Percentiles rank a stretch among this genome's conserved stretches.
Evolutionary conservation across 331 rosid genomes (phyloP).

Genomic region (Pyrus hybrid): DNA sequence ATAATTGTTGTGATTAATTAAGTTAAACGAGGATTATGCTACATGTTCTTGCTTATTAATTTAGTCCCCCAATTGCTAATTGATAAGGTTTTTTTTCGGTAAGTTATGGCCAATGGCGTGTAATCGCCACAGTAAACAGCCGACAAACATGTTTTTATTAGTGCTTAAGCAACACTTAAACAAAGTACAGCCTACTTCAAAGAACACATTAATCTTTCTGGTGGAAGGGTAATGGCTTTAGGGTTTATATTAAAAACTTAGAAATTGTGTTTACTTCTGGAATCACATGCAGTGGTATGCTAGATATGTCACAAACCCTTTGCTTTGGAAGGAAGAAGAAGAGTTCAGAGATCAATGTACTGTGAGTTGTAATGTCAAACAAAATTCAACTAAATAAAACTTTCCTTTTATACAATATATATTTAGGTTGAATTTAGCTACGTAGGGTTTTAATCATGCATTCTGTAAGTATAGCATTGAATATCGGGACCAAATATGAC

Average conservation of each 20-base stretch:
- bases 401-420: background rate
- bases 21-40: background rate
- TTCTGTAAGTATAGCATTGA: background rate
- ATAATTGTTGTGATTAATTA: background rate
- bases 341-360: background rate
- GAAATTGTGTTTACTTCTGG: background rate
- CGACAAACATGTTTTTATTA: slow-evolving; percentile 16
- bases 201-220: background rate
- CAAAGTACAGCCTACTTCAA: background rate
- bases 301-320: background rate
- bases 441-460: background rate
- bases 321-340: background rate
- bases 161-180: background rate
- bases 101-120: background rate
- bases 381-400: background rate
- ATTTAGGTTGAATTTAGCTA: background rate
- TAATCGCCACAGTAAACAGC: slow-evolving; percentile 3
- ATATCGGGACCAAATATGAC: background rate
- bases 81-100: background rate
- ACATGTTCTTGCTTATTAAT: background rate
- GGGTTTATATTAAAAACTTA: background rate
- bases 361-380: background rate
- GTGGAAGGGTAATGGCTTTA: background rate
- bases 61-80: background rate
- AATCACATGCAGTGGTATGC: background rate